Conservation (phyloP, 116 monocot genomes). For the Papilionanthe hybrid region DNA sequence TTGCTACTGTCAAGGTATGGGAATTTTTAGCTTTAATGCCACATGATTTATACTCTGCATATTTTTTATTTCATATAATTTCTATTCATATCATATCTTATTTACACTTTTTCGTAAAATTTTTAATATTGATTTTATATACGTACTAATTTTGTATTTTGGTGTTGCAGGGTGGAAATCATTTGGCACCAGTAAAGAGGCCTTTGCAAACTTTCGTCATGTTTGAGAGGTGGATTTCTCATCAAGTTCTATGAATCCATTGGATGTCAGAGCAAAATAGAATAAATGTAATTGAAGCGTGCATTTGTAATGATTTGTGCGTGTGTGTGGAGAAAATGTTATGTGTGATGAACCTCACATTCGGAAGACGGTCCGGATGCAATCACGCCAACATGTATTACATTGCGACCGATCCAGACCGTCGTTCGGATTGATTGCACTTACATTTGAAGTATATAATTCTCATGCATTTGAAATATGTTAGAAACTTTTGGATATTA, state of each 20-base stretch:
- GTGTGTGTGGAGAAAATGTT: no score
- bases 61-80: not conserved
- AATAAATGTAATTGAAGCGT: no score
- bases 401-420: no score
- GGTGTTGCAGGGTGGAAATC: not conserved
- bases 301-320: no score
- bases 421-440: no score
- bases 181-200: not conserved
- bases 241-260: not conserved
- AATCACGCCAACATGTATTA: no score
- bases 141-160: not conserved
- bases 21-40: not conserved
- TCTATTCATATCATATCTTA: not conserved
- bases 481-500: no score
- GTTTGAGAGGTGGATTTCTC: constrained; percentile 2
- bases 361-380: no score
- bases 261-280: not conserved
- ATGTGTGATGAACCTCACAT: no score
- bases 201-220: not conserved
- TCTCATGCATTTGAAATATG: no score
- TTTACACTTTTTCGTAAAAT: not conserved
- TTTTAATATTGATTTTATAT: not conserved
- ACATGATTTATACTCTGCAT: not conserved
- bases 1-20: constrained; percentile 46
- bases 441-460: no score